phyloP scores from a whole-genome alignment of 1,284 basidiomycete genomes.

The Volvariella surrecta region DNA sequence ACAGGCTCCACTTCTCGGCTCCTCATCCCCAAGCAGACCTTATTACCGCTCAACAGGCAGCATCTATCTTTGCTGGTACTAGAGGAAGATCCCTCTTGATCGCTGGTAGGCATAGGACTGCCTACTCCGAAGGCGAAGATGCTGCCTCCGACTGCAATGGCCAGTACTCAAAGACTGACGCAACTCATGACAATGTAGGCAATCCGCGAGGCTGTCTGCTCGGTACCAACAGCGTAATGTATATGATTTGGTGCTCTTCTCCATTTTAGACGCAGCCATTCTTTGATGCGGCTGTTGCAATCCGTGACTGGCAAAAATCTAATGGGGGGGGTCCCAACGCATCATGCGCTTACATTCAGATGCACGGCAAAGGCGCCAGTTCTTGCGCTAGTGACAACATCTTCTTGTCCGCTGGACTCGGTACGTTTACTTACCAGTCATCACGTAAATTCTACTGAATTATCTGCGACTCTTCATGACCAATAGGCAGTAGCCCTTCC shows the following conservation, averaged over 20 bases:
- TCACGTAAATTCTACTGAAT: neutral
- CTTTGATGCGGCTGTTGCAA: constrained; percentile 13
- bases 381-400: constrained; percentile 15
- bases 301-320: constrained; percentile 17
- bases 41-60: constrained; percentile 18
- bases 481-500: constrained; percentile 9
- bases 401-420: constrained; percentile 19
- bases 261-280: constrained; percentile 17
- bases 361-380: constrained; percentile 18
- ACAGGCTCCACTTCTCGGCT: constrained; percentile 16
- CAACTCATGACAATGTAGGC: constrained; percentile 18
- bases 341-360: constrained; percentile 19
- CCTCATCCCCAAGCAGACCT: constrained; percentile 19
- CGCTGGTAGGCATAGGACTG: constrained; percentile 15
- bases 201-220: neutral
- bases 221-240: neutral
- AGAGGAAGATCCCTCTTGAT: constrained; percentile 18
- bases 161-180: constrained; percentile 18
- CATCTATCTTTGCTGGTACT: constrained; percentile 15
- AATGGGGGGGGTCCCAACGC: constrained; percentile 17
- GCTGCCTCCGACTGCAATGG: constrained; percentile 13
- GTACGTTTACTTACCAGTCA: too few relatives aligned
- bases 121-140: constrained; percentile 9
- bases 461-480: too few relatives aligned
- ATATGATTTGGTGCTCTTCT: neutral